These are phyloP conservation scores for Colletotrichum coccodes DNA, from an alignment of 2,329 filamentous ascomycete species.

Conservation along the genomic window DNA sequence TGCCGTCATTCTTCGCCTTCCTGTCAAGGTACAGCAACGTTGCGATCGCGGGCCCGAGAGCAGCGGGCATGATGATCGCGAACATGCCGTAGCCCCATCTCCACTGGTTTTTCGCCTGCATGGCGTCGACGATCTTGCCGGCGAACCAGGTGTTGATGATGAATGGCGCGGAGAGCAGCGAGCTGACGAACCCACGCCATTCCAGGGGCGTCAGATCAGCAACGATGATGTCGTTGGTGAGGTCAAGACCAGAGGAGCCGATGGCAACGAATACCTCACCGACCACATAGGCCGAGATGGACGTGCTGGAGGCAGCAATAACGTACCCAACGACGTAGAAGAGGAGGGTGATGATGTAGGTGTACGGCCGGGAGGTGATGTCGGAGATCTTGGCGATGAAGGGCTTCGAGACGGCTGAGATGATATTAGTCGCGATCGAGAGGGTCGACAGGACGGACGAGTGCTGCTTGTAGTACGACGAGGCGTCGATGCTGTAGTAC, in stretches of 20 bases:
- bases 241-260: conserved; percentile 67
- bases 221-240: conserved; percentile 71
- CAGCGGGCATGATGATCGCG: conserved; percentile 63
- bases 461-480: conserved; percentile 42
- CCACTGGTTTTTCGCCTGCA: conserved; percentile 43
- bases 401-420: conserved; percentile 65
- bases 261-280: conserved; percentile 69
- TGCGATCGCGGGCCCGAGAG: conserved; percentile 59
- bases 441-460: conserved; percentile 41
- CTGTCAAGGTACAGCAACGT: conserved; percentile 60
- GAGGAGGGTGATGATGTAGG: conserved; percentile 63
- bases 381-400: conserved; percentile 71
- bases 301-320: conserved; percentile 63
- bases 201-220: conserved; percentile 67
- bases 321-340: conserved; percentile 67
- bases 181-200: conserved; percentile 61
- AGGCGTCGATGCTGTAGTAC: conserved; percentile 42
- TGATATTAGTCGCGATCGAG: conserved; percentile 45
- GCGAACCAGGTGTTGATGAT: conserved; percentile 74
- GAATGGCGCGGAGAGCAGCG: conserved; percentile 64
- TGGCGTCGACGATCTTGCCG: conserved; percentile 62
- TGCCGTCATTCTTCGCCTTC: conserved; percentile 56
- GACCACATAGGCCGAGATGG: conserved; percentile 61
- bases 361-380: conserved; percentile 71
- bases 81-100: conserved; percentile 63